A percentile compares a stretch with the other conserved stretches of the same genome.
Conservation (phyloP, 2,329 filamentous ascomycete species). For the Calonectria hawksworthii region DNA sequence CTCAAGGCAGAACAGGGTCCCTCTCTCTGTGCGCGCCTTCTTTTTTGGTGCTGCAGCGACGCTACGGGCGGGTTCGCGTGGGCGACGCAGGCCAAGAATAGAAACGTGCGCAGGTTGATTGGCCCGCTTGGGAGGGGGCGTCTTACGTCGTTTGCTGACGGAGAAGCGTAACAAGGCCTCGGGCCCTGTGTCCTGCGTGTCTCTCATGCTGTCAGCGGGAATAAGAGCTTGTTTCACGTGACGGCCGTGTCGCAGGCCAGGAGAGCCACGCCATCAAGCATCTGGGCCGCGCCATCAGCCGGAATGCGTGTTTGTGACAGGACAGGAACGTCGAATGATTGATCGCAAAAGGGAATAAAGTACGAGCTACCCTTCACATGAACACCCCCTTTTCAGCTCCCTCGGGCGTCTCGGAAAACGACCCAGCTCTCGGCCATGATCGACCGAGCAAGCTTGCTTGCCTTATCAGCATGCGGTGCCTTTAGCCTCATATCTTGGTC, state of each 20-base stretch:
- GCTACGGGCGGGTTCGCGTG: slow-evolving; percentile 6
- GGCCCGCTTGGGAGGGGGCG: not conserved
- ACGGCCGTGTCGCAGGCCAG: not conserved
- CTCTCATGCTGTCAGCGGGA: slow-evolving; percentile 15
- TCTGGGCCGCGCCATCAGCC: slow-evolving; percentile 18
- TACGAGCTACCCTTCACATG: not conserved
- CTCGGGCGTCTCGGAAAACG: not conserved
- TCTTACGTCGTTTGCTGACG: slow-evolving; percentile 4
- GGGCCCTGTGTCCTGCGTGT: slow-evolving; percentile 3
- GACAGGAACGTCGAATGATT: slow-evolving; percentile 11
- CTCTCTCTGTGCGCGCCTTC: not conserved
- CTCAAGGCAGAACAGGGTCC: not conserved
- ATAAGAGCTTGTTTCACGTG: slow-evolving; percentile 21
- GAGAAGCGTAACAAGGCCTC: not conserved
- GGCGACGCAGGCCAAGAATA: slow-evolving; percentile 18
- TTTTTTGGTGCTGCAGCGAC: not conserved
- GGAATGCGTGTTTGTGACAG: not conserved
- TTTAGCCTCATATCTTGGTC: not conserved
- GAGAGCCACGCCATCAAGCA: slow-evolving; percentile 18
- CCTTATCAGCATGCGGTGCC: not conserved
- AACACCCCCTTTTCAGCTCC: not conserved
- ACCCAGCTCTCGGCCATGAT: not conserved
- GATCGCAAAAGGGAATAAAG: not conserved
- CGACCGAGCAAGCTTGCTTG: not conserved
- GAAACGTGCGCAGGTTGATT: slow-evolving; percentile 13